Evolutionary conservation across 345 rosid genomes (phyloP), one percentile per base, ranked within the genome.

Genomic region (Euphorbia peplus): DNA sequence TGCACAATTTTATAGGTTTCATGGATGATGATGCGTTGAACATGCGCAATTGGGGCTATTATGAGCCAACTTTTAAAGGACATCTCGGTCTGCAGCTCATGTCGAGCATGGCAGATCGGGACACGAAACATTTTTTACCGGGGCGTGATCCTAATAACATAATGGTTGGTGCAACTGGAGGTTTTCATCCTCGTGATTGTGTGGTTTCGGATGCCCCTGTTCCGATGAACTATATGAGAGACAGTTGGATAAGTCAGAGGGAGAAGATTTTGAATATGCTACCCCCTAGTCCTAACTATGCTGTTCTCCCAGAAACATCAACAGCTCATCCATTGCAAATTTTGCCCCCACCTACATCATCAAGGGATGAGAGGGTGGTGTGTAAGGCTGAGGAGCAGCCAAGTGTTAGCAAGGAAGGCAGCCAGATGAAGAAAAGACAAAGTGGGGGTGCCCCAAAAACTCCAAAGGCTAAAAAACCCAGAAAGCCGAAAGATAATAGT

Each of bases 11-110:
- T 80, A 73, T 66, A 83, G 88, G 61, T 77, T 54, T 81, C 80
- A 89, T 88, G 98, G 98, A 89, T 55, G 86, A 83, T 4, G 93
- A 87, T 73, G 87, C 89, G 0, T 71, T 89, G 85, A 83, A 80
- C 76, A 87, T 88, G 79, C 83, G 88, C n/a, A 86, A 86, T 68
- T 88, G 97, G 95, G 97, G 97, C 50, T 92, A 83, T 71, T 90
- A 88, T 82, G 96, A 90, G 63, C 86, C 87, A 4, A 81, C 90
- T 63, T 84, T 84, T 71, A 91, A 85, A 32, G 90, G 83, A 53
- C 88, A 83, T 70, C 79, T 87, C 7, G 80, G 88, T 78, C 89
- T 92, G 74, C 98, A 92, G 80, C 89, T 90, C 63, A 86, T 89
- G 96, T 68, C 98, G 0, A 73, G 65, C 77, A 87, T 81, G 78